Conservation (phyloP, 192 early-diverging fungal genomes). For the Coemansia sp. region DNA sequence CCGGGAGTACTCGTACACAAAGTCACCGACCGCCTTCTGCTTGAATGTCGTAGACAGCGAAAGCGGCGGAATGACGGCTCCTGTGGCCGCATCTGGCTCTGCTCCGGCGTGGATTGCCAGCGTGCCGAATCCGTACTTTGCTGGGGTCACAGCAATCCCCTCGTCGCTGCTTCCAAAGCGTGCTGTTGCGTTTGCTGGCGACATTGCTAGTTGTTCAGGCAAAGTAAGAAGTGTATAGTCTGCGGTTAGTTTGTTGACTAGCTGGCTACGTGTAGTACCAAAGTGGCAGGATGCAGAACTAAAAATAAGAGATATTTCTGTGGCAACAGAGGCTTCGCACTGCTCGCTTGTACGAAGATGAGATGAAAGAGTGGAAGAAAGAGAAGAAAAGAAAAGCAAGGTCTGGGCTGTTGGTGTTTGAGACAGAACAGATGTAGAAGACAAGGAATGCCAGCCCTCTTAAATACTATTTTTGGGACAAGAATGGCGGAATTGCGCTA, state of each 20-base stretch:
- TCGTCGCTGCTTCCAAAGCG: constrained; percentile 14
- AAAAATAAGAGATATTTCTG: not conserved
- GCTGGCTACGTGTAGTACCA: not conserved
- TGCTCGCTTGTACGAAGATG: not conserved
- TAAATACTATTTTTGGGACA: not conserved
- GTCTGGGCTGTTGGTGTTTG: not conserved
- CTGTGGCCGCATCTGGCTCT: constrained; percentile 84
- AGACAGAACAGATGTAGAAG: not conserved
- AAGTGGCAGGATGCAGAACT: not conserved
- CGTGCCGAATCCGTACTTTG: constrained; percentile 77
- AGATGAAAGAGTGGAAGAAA: not conserved
- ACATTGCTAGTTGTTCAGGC: constrained; percentile 15
- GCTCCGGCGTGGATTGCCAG: constrained; percentile 94
- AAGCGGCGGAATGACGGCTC: constrained; percentile 97
- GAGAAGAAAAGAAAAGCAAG: not conserved
- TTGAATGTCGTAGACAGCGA: constrained; percentile 96
- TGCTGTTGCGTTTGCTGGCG: constrained; percentile 33
- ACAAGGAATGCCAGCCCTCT: not conserved
- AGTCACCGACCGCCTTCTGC: constrained; percentile 89
- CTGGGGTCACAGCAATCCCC: constrained; percentile 3
- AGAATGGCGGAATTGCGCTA: not conserved
- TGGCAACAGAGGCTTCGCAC: not conserved
- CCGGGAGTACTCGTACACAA: constrained; percentile 85
- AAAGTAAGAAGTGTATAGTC: constrained; percentile 1
- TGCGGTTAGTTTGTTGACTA: too few species aligned